Base-by-base conservation (phyloP, 768 basidiomycete genomes). In the Favolaschia claudopus region DNA sequence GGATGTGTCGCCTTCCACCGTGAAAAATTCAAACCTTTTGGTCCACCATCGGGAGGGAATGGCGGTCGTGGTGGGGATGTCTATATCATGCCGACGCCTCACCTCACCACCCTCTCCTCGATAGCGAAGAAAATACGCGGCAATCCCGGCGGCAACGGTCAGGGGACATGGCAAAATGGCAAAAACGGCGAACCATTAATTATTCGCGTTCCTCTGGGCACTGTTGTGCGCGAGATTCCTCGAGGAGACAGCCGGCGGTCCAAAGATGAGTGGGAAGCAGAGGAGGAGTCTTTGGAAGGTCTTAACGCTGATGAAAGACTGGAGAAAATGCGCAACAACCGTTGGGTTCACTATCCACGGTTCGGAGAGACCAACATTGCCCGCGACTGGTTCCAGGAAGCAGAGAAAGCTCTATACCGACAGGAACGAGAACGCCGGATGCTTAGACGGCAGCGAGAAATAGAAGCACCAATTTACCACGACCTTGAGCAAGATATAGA, bases 1-100 rank as follows among this genome's bases (percentile, higher is more conserved):
- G 96, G 96, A 22, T 93, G 95, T 62, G 93, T 91, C 22, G 95
- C 96, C 6, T 97, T 98, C 67, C 91, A 95, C 68, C 87, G 93
- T 55, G 94, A 96, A 76, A 93, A 93, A 69, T 94, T 84, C 74
- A 86, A 85, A 55, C 85, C 89, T 1, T 84, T 86, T 60, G 93
- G 94, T 0, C 94, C 95, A 1, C 95, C 96, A 0, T 96, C 95
- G 10, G 96, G 96, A 1, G 96, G 96, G 1, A 91, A 92, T 58
- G 96, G 96, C 15, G 96, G 95, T 3, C 82, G 83, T 42, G 96
- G 96, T 25, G 95, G 93, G 5, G 88, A 91, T 67, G 87, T 99
- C 29, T 94, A 94, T 70, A 82, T 99, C 65, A 75, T 87, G 31
- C 92, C 96, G 0, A 89, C 91, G 0, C 81, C 89, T 0, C 81